These are phyloP conservation scores for Groenewaldozyma sp. DNA, from an alignment of 1,139 yeast genomes.

Conservation along the genomic window DNA sequence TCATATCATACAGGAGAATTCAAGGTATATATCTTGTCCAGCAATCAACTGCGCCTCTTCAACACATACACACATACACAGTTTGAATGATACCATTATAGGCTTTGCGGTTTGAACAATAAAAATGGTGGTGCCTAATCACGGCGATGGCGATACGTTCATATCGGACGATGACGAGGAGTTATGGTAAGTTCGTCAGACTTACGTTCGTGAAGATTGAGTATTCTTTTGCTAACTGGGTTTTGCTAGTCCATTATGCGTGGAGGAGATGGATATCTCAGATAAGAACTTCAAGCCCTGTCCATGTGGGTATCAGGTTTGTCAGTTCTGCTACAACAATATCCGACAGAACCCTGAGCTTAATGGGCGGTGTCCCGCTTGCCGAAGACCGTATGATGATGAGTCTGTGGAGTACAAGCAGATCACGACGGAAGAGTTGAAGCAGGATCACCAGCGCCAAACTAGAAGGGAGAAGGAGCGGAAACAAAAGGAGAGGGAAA, in stretches of 20 bases:
- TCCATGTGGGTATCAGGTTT: constrained; percentile 97
- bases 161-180: constrained; percentile 79
- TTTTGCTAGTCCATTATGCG: constrained; percentile 66
- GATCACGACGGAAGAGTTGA: constrained; percentile 76
- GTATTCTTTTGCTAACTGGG: constrained; percentile 36
- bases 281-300: constrained; percentile 97
- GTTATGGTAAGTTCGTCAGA: constrained; percentile 49
- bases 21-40: too few species aligned
- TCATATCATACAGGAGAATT: too few species aligned
- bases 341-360: constrained; percentile 91
- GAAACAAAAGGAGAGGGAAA: constrained; percentile 84
- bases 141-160: constrained; percentile 37
- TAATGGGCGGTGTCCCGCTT: constrained; percentile 96
- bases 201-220: constrained; percentile 36
- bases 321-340: constrained; percentile 96
- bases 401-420: constrained; percentile 82
- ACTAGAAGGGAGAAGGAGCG: constrained; percentile 78
- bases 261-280: constrained; percentile 93
- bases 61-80: too few species aligned
- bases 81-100: not conserved
- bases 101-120: too few species aligned
- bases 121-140: constrained; percentile 15
- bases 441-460: constrained; percentile 57
- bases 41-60: too few species aligned
- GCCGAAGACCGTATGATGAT: constrained; percentile 90